phyloP scores from a whole-genome alignment of 306 rosid species.

The Adenanthera pavonina region DNA sequence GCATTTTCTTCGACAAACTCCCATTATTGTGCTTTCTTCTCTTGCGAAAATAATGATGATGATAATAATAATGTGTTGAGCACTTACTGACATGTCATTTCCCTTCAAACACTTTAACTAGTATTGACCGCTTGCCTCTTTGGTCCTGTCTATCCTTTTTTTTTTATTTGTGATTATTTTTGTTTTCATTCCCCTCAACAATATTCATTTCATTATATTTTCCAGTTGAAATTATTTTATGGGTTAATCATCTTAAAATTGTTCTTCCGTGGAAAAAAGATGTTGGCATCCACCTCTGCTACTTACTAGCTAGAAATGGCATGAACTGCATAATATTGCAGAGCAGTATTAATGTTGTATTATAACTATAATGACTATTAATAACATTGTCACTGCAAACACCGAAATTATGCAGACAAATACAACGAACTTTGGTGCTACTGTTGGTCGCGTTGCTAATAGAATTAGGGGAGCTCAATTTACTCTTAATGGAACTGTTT shows the following conservation, averaged over 20 bases:
- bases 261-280: neutral
- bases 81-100: neutral
- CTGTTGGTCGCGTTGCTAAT: conserved; percentile 87
- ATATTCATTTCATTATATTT: neutral
- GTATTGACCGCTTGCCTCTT: neutral
- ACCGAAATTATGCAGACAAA: conserved; percentile 58
- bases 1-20: neutral
- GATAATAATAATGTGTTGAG: too few species aligned
- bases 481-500: conserved; percentile 61
- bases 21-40: neutral
- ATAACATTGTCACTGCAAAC: neutral
- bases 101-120: neutral
- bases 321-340: neutral
- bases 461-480: conserved; percentile 87
- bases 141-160: neutral
- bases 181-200: neutral
- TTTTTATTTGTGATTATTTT: neutral
- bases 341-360: neutral
- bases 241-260: too few species aligned
- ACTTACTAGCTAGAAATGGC: neutral
- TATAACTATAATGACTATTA: neutral
- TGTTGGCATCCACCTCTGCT: neutral
- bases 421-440: conserved; percentile 67
- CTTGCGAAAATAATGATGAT: neutral
- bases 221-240: neutral